These are phyloP conservation scores for Hymenoscyphus linearis DNA, from an alignment of 2,329 filamentous ascomycete species.

Conservation along the genomic window DNA sequence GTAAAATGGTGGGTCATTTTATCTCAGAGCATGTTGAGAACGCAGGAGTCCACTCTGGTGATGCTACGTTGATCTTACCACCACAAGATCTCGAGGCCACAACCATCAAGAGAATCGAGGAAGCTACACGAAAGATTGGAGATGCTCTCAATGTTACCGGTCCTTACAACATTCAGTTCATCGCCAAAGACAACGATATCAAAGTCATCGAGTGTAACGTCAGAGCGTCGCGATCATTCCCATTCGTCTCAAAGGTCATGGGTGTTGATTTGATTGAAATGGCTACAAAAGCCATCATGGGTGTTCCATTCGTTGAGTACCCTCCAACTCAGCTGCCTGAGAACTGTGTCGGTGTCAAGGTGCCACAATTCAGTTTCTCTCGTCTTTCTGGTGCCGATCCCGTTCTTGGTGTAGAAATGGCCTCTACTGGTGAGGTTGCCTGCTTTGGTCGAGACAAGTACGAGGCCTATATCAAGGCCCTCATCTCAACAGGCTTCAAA, in stretches of 20 bases:
- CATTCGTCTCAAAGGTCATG: conserved; percentile 98
- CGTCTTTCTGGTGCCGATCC: conserved; percentile 93
- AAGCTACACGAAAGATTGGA: conserved; percentile 92
- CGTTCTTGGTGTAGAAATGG: conserved; percentile 97
- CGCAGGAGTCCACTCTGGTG: conserved; percentile 95
- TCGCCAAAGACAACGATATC: conserved; percentile 98
- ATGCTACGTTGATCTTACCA: conserved; percentile 90
- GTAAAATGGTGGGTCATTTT: conserved; percentile 88
- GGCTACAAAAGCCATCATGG: conserved; percentile 96
- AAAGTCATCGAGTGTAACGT: conserved; percentile 99
- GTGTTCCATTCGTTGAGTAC: conserved; percentile 74
- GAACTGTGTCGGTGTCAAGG: conserved; percentile 92
- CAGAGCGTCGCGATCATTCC: conserved; percentile 90
- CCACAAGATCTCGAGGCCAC: conserved; percentile 88
- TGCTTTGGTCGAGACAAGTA: conserved; percentile 95
- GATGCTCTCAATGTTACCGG: conserved; percentile 92
- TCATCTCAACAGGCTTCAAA: conserved; percentile 94
- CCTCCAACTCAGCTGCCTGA: conserved; percentile 69
- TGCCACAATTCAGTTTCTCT: conserved; percentile 98
- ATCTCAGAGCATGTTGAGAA: conserved; percentile 99
- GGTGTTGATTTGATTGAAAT: conserved; percentile 96
- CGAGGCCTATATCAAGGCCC: conserved; percentile 93
- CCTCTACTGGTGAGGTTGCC: conserved; percentile 95
- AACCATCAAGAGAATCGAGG: conserved; percentile 85
- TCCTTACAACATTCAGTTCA: conserved; percentile 98